Evolutionary conservation across 495 filamentous ascomycete species (phyloP), one percentile per base, ranked within the genome.

Genomic region (Cercophora newfieldiana): DNA sequence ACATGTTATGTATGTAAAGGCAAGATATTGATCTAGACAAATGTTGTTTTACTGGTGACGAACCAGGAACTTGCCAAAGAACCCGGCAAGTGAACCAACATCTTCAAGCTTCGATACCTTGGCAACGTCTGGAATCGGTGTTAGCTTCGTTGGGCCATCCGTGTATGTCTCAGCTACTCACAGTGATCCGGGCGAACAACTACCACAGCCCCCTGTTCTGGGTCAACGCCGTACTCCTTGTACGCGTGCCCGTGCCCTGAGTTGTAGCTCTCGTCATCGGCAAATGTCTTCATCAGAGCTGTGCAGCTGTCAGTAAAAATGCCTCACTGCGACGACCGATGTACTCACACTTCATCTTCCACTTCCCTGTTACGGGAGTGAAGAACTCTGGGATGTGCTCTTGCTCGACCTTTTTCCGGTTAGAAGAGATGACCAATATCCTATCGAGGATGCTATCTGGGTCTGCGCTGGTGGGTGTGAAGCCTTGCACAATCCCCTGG

Each of bases 171-270:
- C 16, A 7, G 8, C 8, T 55, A 76, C 86, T 78, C 73, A 87
- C 87, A 89, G 72, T 90, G 88, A 78, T 91, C 89, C 4, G 89
- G 89, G 6, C 89, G 80, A 26, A 90, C 83, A 63, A 91, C 76
- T 3, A 87, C 79, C 28, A 90, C 50, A 0, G 83, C 85, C 0
- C 89, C 89, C n/a, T 76, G 59, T 5, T 76, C 59, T 0, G 81
- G 75, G 58, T 84, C 79, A 26, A 91, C 77, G 0, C 85, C 88
- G 53, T 89, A 88, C 7, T 78, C 75, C 44, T 89, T 77, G 66
- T 91, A 91, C 3, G 84, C 84, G 30, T 89, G 81, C 0, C 88
- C 88, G 58, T 89, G 86, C n/a, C 83, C 85, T 5, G 80, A 77
- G 63, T 90, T 85, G 74, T 89, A 88, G 72, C 83, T 87, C 61